phyloP scores from a whole-genome alignment of 768 basidiomycete genomes.

The Tremella yokohamensis region DNA sequence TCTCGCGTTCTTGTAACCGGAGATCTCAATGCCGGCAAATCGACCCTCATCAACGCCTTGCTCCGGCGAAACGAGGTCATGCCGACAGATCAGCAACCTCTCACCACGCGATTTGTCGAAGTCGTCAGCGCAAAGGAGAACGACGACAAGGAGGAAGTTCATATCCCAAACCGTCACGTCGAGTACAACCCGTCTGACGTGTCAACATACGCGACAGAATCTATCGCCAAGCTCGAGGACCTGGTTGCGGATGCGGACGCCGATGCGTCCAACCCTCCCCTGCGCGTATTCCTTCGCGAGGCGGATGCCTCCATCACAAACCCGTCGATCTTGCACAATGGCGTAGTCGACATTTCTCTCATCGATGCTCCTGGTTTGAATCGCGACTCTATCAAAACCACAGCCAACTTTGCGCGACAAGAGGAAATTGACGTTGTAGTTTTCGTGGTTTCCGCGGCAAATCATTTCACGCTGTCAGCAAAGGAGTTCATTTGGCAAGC shows the following conservation, averaged over 20 bases:
- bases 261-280: constrained; percentile 58
- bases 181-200: constrained; percentile 69
- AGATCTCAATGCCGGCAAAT: constrained; percentile 97
- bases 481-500: constrained; percentile 91
- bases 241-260: constrained; percentile 72
- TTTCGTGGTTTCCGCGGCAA: constrained; percentile 95
- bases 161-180: constrained; percentile 54
- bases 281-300: constrained; percentile 87
- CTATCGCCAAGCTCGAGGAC: constrained; percentile 68
- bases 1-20: constrained; percentile 97
- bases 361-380: constrained; percentile 98
- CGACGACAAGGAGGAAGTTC: constrained; percentile 42
- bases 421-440: constrained; percentile 98
- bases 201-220: constrained; percentile 68
- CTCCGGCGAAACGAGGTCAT: constrained; percentile 78
- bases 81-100: constrained; percentile 97
- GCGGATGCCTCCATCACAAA: constrained; percentile 60
- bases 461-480: constrained; percentile 94
- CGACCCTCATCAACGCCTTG: constrained; percentile 94
- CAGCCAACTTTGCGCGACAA: constrained; percentile 89
- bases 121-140: constrained; percentile 56
- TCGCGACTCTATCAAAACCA: constrained; percentile 89
- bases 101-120: constrained; percentile 95
- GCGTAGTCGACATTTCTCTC: constrained; percentile 93
- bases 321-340: constrained; percentile 86